Percentiles rank a stretch among this genome's conserved stretches.
phyloP scores from a whole-genome alignment of 2,329 filamentous ascomycete genomes.

The Aspergillus quadricinctus region DNA sequence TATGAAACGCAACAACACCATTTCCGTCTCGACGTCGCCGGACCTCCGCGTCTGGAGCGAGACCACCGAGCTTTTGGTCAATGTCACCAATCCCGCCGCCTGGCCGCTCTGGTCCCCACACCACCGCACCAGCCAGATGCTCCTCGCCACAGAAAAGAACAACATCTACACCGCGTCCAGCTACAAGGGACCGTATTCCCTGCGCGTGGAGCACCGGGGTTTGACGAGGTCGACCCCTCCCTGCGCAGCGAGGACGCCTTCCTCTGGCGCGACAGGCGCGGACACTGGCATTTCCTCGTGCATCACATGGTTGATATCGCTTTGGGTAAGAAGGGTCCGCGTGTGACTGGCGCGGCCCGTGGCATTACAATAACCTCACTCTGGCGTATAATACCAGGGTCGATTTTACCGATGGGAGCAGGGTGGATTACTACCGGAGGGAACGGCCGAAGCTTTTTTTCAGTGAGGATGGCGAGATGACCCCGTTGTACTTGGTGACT shows the following conservation, averaged over 20 bases:
- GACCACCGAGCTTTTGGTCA: not conserved
- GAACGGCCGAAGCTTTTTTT: slow-evolving; percentile 50
- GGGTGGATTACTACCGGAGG: slow-evolving; percentile 39
- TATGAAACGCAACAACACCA: slow-evolving; percentile 8
- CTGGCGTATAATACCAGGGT: slow-evolving; percentile 25
- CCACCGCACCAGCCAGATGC: slow-evolving; percentile 1
- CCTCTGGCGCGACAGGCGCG: slow-evolving; percentile 34
- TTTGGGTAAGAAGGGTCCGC: slow-evolving; percentile 23
- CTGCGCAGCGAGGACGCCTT: slow-evolving; percentile 31
- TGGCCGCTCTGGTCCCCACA: slow-evolving; percentile 7
- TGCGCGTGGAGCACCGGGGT: slow-evolving; percentile 1
- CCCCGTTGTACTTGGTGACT: slow-evolving; percentile 45
- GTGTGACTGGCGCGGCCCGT: slow-evolving; percentile 26
- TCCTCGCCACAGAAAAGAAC: slow-evolving; percentile 8
- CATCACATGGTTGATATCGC: slow-evolving; percentile 32
- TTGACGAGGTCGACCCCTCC: slow-evolving; percentile 4
- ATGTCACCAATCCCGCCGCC: slow-evolving; percentile 9
- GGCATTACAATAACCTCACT: slow-evolving; percentile 27
- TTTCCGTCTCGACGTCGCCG: slow-evolving; percentile 9
- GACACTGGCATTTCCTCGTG: slow-evolving; percentile 31
- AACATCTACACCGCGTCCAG: slow-evolving; percentile 11
- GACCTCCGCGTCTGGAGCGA: not conserved
- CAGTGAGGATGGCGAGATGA: slow-evolving; percentile 44
- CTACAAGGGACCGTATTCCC: slow-evolving; percentile 11
- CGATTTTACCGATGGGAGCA: slow-evolving; percentile 39